A percentile compares a stretch with the other conserved stretches of the same genome.
These are phyloP conservation scores for Striga hermonthica DNA, from an alignment of 305 asterid genomes.

Conservation along the genomic window DNA sequence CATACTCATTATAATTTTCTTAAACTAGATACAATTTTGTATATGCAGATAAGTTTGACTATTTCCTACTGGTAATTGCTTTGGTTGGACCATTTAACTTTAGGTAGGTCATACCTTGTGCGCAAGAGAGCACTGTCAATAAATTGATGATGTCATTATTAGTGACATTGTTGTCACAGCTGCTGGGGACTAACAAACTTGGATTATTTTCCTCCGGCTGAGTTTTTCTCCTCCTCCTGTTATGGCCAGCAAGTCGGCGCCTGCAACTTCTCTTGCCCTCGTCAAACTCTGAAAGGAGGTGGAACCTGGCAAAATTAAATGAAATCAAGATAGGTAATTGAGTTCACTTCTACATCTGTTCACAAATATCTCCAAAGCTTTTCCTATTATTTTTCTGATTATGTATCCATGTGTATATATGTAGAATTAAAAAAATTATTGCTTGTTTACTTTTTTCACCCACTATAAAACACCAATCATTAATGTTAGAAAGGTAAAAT, in stretches of 20 bases:
- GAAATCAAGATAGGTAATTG: constrained; percentile 24
- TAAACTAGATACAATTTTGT: constrained; percentile 24
- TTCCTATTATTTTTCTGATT: too few species aligned
- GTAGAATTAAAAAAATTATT: too few species aligned
- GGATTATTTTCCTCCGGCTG: constrained; percentile 63
- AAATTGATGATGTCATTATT: constrained; percentile 61
- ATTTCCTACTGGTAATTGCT: too few species aligned
- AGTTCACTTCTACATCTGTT: neutral
- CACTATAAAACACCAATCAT: too few species aligned
- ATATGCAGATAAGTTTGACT: constrained; percentile 14
- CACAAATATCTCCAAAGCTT: neutral
- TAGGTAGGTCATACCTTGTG: constrained; percentile 53
- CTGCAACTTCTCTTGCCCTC: constrained; percentile 98
- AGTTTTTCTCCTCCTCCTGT: constrained; percentile 92
- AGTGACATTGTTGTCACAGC: constrained; percentile 39
- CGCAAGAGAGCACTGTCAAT: constrained; percentile 56
- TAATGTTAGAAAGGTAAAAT: too few species aligned
- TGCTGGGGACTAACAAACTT: constrained; percentile 42
- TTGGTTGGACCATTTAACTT: too few species aligned
- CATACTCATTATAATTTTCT: neutral
- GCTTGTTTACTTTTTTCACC: too few species aligned
- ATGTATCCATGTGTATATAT: too few species aligned
- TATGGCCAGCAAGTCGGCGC: constrained; percentile 95
- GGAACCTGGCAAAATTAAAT: constrained; percentile 60
- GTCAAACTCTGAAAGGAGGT: constrained; percentile 82